Evolutionary conservation across 306 rosid species (phyloP), one percentile per base, ranked within the genome.

Genomic region (Luffa acutangula): DNA sequence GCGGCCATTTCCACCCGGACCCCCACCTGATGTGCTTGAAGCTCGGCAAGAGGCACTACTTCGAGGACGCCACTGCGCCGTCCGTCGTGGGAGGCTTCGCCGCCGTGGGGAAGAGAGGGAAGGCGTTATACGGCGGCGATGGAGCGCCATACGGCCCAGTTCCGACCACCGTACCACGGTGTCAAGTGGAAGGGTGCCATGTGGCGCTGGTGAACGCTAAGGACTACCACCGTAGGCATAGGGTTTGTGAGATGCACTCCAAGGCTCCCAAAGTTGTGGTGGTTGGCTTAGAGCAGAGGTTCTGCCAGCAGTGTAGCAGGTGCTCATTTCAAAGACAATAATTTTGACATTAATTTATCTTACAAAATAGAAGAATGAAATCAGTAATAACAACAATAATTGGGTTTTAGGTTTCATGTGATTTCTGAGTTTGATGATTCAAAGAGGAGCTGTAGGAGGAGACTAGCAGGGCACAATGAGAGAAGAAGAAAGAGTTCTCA

Each of bases 231-330:
- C 82, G 97, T 83, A 84, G 98, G 88, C 98, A 94, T 80, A 92
- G 93, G 78, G 98, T 94, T 5, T 94, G 98, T 58, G 97, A 91
- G 87, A 87, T 86, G 91, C 98, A 94, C 84, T 92, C 98, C 33
- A 94, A 94, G 86, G 98, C 98, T 54, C 91, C 96, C 2, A 92
- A 85, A 80, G 98, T 92, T 53, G 85, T 91, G 36, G 96, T 94
- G 0, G 71, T 87, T 31, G 98, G 97, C 79, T 62, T 86, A 78
- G 97, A 90, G 78, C 98, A 94, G 87, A 91, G 98, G 72, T 94
- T 94, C 87, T 94, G 98, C 76, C 98, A 94, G 84, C 98, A 94
- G 87, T 94, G 98, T 77, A 94, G 98, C 92, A 91, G 98, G 98
- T 92, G 56, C 79, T 37, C 10, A 34, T 13, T 48, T 48, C 52